Base-by-base conservation (phyloP, 345 rosid species). In the Ricinus communis region DNA sequence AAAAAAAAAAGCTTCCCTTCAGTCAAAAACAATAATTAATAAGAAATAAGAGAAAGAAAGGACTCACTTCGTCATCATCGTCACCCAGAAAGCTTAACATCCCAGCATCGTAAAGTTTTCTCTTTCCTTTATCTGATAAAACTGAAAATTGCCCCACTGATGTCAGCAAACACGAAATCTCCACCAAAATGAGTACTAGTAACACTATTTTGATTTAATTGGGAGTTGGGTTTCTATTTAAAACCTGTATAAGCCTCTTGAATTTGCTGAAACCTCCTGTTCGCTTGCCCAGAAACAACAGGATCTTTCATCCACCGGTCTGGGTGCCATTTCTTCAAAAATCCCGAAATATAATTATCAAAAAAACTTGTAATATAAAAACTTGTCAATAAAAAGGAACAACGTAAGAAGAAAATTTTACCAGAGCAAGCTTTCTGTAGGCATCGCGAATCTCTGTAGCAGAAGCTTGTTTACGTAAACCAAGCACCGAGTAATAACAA, bases 301-400 rank as follows among this genome's bases (percentile, higher is more conserved):
- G 66, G 76, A 68, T 80, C 72, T 27, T 70, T 80, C 72, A 63
- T 51, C 74, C 82, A 80, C 61, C 80, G 69, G 52, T 83, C 82
- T 1, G 82, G 86, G 69, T 83, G 86, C 84, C 86, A 83, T 77
- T 83, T 83, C 86, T 83, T 46, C 64, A 41, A 54, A 49, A 43
- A 30, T 28, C 19, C 56, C 38, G 2, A 25, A 15, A 46, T 11
- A 28, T n/a, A 59, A 58, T 53, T 5, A 18, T 45, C 14, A 31
- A 36, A 8, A 25, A 65, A 27, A 31, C n/a, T 11, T n/a, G n/a
- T n/a, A n/a, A 1, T 6, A 13, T 5, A 16, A 3, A 15, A 11
- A 19, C n/a, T 3, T 30, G 15, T 40, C 0, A 30, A 31, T 4
- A 24, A 21, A 13, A 19, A 50, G 24, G 19, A 6, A 46, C 2